These are phyloP conservation scores for Zymoseptoria crescenta DNA, from an alignment of 2,329 filamentous ascomycete species.

Conservation along the genomic window DNA sequence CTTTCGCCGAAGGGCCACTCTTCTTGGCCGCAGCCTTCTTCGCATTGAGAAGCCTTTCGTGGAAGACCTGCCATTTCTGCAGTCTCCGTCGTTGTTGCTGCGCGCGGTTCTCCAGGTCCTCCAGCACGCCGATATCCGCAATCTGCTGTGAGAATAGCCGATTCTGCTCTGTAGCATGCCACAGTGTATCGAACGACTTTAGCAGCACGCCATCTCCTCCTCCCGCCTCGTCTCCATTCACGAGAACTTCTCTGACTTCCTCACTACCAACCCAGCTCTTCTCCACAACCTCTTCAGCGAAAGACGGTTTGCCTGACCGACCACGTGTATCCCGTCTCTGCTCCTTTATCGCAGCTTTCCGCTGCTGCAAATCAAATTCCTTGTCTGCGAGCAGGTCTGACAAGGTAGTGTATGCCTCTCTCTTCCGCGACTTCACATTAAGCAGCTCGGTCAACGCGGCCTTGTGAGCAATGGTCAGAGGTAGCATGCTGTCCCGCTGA, in stretches of 20 bases:
- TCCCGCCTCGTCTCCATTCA: conserved; percentile 56
- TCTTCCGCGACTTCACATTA: conserved; percentile 52
- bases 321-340: neutral
- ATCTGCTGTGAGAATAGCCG: conserved; percentile 42
- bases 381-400: conserved; percentile 41
- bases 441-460: conserved; percentile 55
- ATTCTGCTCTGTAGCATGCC: conserved; percentile 50
- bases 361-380: conserved; percentile 44
- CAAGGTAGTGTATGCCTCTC: conserved; percentile 55
- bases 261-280: conserved; percentile 74
- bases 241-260: conserved; percentile 62
- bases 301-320: conserved; percentile 15
- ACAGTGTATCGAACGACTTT: conserved; percentile 61
- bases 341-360: conserved; percentile 34
- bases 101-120: conserved; percentile 64
- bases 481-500: conserved; percentile 43
- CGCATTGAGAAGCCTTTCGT: conserved; percentile 30
- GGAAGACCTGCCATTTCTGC: conserved; percentile 65
- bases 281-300: conserved; percentile 52
- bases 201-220: conserved; percentile 55
- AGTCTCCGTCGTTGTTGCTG: conserved; percentile 60
- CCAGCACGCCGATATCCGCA: conserved; percentile 48
- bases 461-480: conserved; percentile 66
- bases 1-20: conserved; percentile 3
- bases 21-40: conserved; percentile 9